phyloP scores from a whole-genome alignment of 371 early-diverging fungal genomes.

The Catenaria anguillulae region DNA sequence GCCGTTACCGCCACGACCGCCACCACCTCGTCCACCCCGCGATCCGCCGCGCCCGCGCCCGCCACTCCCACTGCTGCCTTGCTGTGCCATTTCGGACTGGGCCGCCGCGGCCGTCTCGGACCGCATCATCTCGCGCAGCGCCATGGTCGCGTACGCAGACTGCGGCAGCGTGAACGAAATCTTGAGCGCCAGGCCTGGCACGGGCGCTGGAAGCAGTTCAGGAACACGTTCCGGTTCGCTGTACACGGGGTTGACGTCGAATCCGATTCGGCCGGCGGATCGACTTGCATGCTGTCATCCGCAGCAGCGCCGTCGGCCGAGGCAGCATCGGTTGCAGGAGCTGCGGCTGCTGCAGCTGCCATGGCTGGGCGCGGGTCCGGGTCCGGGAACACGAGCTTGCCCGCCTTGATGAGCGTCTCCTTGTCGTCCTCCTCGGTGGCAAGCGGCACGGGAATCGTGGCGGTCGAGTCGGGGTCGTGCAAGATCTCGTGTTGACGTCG shows the following conservation, averaged over 20 bases:
- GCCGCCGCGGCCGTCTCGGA: constrained; percentile 50
- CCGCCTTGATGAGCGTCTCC: neutral
- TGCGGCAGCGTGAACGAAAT: constrained; percentile 60
- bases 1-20: neutral
- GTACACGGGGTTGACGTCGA: too few species aligned
- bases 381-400: neutral
- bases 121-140: constrained; percentile 79
- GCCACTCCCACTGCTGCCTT: neutral
- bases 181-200: constrained; percentile 36
- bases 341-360: neutral
- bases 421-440: neutral
- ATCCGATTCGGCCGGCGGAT: too few species aligned
- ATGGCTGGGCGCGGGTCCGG: neutral
- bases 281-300: neutral
- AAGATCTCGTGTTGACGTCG: neutral
- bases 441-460: neutral
- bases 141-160: constrained; percentile 95
- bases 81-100: constrained; percentile 24
- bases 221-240: too few species aligned
- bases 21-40: neutral
- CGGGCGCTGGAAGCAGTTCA: neutral
- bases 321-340: neutral
- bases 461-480: neutral
- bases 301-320: neutral
- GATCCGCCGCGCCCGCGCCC: neutral